phyloP scores from a whole-genome alignment of 1,139 yeast genomes.

The Dujonia santamariae region DNA sequence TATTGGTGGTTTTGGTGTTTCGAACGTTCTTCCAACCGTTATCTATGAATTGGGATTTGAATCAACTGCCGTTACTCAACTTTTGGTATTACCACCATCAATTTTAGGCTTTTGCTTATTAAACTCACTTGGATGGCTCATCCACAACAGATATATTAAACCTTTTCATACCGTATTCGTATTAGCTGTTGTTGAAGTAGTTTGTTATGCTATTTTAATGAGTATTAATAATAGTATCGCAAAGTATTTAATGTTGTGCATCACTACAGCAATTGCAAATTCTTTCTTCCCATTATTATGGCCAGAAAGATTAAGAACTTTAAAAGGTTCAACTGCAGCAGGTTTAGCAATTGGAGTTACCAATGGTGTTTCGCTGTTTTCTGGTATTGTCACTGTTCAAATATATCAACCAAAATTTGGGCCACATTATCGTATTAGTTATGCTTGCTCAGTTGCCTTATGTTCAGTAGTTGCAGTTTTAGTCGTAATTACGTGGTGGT shows the following conservation, averaged over 20 bases:
- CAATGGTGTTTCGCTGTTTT: constrained; percentile 12
- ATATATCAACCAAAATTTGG: constrained; percentile 17
- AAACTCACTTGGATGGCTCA: constrained; percentile 12
- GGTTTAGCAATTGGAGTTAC: constrained; percentile 17
- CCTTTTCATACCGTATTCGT: constrained; percentile 14
- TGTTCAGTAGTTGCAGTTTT: constrained; percentile 10
- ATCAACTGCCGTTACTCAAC: constrained; percentile 17
- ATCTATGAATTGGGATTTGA: constrained; percentile 21
- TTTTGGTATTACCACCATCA: constrained; percentile 17
- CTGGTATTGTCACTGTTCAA: constrained; percentile 15
- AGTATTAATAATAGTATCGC: constrained; percentile 9
- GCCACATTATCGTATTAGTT: constrained; percentile 14
- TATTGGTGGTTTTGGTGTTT: constrained; percentile 24
- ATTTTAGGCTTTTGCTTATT: constrained; percentile 13
- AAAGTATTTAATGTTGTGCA: constrained; percentile 14
- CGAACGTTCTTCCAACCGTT: constrained; percentile 22
- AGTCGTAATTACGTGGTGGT: constrained; percentile 13
- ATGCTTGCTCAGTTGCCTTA: constrained; percentile 13
- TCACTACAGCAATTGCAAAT: constrained; percentile 16
- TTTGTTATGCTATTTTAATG: constrained; percentile 13
- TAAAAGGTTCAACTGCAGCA: constrained; percentile 14
- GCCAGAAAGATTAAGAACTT: constrained; percentile 17
- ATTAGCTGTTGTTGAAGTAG: constrained; percentile 13
- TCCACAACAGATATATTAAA: constrained; percentile 10
- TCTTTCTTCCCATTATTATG: constrained; percentile 15